Base-by-base conservation (phyloP, 306 rosid genomes). In the Rubus idaeus region DNA sequence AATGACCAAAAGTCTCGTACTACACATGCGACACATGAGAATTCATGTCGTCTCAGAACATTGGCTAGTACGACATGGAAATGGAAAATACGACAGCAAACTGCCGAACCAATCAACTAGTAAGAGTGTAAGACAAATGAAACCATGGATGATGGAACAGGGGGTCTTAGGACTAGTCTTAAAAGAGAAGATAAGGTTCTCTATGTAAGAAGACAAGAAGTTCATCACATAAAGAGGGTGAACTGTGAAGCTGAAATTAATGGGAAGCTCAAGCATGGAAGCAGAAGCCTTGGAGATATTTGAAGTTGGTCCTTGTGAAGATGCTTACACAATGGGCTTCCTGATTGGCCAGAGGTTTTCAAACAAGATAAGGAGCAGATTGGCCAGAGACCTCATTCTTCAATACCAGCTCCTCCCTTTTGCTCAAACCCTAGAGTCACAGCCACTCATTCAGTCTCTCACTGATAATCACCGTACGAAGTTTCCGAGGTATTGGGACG, bases 401-500 rank as follows among this genome's bases (percentile, higher is more conserved):
- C 93, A 80, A 73, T 71, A 86, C 39, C 90, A 89, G 52, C 95
- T 91, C 14, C 85, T 77, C 68, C 95, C 95, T 76, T 93, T 91
- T 79, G 89, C 91, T 8, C 85, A 80, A 47, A 70, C 87, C 73
- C 78, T 84, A 75, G 79, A 74, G 23, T 87, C 92, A 14, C 49
- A 84, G 74, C 73, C 91, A 49, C 90, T 91, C 63, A 83, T 94
- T 51, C 66, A 86, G 64, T 10, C 87, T 65, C 92, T 90, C 60
- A 76, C 61, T 63, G 21, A 83, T 18, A 88, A 83, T 35, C 90
- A 86, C 79, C 78, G 51, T 68, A 84, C 13, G 8, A 86, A 82
- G 81, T 94, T 84, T 77, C 96, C 95, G 4, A 58, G 20, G 3
- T 90, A 86, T 50, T 91, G 97, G 94, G 96, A 91, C 53, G 95